Base-by-base conservation (phyloP, 1,284 basidiomycete genomes). In the Melampsora abietis-canadensis region DNA sequence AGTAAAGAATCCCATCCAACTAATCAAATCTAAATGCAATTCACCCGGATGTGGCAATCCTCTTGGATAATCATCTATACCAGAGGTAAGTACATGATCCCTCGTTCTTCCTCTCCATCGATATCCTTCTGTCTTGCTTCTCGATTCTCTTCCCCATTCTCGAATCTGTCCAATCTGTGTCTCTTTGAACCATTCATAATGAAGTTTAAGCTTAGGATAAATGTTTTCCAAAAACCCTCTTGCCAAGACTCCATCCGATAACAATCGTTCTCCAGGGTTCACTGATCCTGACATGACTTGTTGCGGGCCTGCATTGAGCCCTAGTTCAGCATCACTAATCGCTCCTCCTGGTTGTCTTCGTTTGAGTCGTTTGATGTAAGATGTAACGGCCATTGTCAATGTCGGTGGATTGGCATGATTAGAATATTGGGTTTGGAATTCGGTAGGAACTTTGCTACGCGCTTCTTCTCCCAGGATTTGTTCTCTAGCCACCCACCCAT, bases 381-480 rank as follows among this genome's bases (percentile, higher is more conserved):
- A 88, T 0, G 90, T 92, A 46, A 96, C 87, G 0, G 91, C 92
- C 88, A 95, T 92, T 4, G 90, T 88, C 31, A 96, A 85, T 0
- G 94, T 96, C 0, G 94, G 94, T 2, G 94, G 94, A 81, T 97
- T 97, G 66, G 92, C 94, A 80, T 92, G 92, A 74, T 87, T 90
- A 12, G 94, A 93, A 40, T 94, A 92, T 82, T 97, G 94, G 0
- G 90, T 91, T 81, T 90, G 90, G 84, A 97, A 97, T 80, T 94
- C 90, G 30, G 84, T 78, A 2, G 94, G 94, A 75, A 89, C 90
- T 82, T 90, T 91, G 85, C 91, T 94, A 57, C 94, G 87, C 3
- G 94, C 93, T 84, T 97, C 94, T 78, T 94, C 93, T 8, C 94
- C 94, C 0, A 97, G 86, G 76, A 96, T 96, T 81, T 97, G 94